Percentiles rank a stretch among this genome's conserved stretches.
Conservation (phyloP, 1,284 basidiomycete genomes). For the Moesziomyces aphidis region DNA sequence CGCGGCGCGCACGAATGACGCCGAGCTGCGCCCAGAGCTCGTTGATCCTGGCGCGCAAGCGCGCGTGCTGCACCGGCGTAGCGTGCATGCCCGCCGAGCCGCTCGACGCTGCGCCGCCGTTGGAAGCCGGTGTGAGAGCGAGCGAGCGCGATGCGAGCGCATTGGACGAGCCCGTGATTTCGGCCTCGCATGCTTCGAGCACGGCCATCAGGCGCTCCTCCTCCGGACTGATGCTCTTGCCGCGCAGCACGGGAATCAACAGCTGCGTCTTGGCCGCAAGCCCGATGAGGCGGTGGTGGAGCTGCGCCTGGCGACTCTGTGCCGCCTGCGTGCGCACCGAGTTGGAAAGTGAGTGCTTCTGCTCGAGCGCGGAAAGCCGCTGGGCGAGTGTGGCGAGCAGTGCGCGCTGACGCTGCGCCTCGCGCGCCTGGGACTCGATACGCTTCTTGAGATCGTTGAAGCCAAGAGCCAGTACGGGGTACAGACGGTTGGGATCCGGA, state of each 20-base stretch:
- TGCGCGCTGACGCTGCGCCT: constrained; percentile 53
- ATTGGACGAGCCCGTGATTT: constrained; percentile 45
- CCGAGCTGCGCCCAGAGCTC: constrained; percentile 66
- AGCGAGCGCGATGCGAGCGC: constrained; percentile 4
- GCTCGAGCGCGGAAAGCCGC: constrained; percentile 49
- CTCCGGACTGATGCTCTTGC: constrained; percentile 51
- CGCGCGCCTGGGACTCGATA: constrained; percentile 50
- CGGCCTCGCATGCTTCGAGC: constrained; percentile 62
- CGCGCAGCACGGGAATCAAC: constrained; percentile 58
- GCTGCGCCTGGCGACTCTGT: constrained; percentile 49
- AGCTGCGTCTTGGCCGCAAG: constrained; percentile 47
- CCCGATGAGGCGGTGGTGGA: constrained; percentile 59
- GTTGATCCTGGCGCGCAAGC: constrained; percentile 60
- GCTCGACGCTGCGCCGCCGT: background rate
- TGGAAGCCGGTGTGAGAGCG: background rate
- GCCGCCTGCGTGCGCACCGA: constrained; percentile 55
- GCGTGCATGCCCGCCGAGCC: background rate
- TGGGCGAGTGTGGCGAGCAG: constrained; percentile 36
- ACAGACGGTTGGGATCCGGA: constrained; percentile 62
- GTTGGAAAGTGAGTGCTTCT: constrained; percentile 59
- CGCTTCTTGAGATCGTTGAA: constrained; percentile 62
- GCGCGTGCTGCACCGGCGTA: constrained; percentile 20
- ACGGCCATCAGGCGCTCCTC: constrained; percentile 56
- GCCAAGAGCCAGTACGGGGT: constrained; percentile 65
- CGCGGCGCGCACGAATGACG: constrained; percentile 56